Percentiles rank a stretch among this genome's conserved stretches.
These are phyloP conservation scores for Nissolia schottii DNA, from an alignment of 306 rosid species.

Conservation along the genomic window DNA sequence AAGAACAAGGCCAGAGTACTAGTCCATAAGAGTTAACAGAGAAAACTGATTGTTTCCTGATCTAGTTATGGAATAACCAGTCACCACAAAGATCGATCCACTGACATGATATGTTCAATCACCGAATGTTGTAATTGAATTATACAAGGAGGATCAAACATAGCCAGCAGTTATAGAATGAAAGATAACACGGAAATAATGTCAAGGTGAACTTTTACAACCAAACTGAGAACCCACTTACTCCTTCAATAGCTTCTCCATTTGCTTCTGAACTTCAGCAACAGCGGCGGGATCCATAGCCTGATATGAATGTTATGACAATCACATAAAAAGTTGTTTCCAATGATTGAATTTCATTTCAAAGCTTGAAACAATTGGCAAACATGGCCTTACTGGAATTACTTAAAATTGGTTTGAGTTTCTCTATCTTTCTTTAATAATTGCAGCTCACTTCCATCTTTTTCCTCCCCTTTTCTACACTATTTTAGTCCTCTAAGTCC, in stretches of 20 bases:
- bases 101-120: not conserved
- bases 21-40: not conserved
- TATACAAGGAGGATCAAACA: not conserved
- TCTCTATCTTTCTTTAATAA: not conserved
- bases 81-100: slow-evolving; percentile 7
- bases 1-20: slow-evolving; percentile 1
- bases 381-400: not conserved
- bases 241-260: slow-evolving; percentile 30
- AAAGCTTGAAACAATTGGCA: not conserved
- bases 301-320: slow-evolving; percentile 22
- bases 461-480: not conserved
- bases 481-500: not conserved
- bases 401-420: not conserved
- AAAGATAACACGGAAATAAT: not conserved
- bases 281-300: slow-evolving; percentile 18
- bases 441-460: not conserved
- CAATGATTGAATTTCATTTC: not conserved
- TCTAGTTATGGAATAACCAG: not conserved
- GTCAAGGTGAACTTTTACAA: not conserved
- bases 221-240: slow-evolving; percentile 20
- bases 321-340: not conserved
- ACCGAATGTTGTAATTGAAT: not conserved
- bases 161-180: not conserved
- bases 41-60: not conserved
- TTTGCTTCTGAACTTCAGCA: slow-evolving; percentile 23